phyloP scores from a whole-genome alignment of 176 grass and related monocot species.

The Thinopyrum elongatum region DNA sequence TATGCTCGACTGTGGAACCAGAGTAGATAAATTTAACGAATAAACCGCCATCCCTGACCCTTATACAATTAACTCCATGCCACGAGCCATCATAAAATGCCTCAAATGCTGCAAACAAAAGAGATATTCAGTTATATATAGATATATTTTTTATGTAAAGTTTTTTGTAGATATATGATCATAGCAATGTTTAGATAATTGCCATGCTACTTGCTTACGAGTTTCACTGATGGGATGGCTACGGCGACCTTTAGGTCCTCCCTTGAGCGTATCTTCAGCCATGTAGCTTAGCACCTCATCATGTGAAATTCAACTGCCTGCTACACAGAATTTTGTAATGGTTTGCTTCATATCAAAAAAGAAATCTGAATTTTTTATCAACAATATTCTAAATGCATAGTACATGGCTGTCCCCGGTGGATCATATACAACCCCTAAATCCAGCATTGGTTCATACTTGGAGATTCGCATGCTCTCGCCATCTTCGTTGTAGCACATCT shows the following conservation, averaged over 20 bases:
- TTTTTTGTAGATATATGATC: neutral
- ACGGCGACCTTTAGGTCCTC: neutral
- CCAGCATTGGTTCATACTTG: neutral
- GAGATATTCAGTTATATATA: neutral
- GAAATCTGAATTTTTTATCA: neutral
- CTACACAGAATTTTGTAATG: constrained; percentile 2
- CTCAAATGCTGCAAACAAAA: constrained; percentile 68
- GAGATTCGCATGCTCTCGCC: neutral
- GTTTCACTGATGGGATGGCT: constrained; percentile 34
- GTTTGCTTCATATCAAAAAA: neutral
- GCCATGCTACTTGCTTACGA: constrained; percentile 27
- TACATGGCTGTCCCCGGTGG: neutral
- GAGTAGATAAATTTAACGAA: constrained; percentile 40
- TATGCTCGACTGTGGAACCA: constrained; percentile 34
- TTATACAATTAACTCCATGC: constrained; percentile 67
- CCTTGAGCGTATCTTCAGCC: constrained; percentile 25
- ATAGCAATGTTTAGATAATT: neutral
- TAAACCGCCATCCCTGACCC: constrained; percentile 56
- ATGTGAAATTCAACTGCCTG: constrained; percentile 9
- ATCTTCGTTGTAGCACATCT: neutral
- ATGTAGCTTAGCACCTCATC: constrained; percentile 11
- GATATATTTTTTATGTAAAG: neutral
- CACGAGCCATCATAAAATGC: constrained; percentile 68
- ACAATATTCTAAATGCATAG: neutral
- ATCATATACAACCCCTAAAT: neutral